Base-by-base conservation (phyloP, 345 rosid genomes). In the Euclidium syriacum region DNA sequence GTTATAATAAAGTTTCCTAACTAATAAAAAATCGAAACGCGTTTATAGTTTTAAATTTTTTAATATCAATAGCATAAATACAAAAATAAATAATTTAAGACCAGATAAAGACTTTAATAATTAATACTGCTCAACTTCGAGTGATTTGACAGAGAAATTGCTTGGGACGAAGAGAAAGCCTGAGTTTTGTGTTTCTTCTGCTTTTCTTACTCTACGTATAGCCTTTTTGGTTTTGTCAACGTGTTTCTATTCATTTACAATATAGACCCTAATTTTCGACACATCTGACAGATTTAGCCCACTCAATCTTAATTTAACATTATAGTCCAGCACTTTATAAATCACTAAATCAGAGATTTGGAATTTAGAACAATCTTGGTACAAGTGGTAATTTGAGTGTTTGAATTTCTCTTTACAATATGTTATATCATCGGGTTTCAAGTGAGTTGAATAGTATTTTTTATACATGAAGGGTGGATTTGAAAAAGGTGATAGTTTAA, bases 141-240 rank as follows among this genome's bases (percentile, higher is more conserved):
- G 43, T 38, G 24, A 38, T 40, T n/a, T 55, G 60, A 63, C 46
- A 70, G 69, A 42, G 20, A 54, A 46, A 44, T 18, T 36, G 39
- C 65, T 39, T 64, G 24, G 75, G 65, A 39, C n/a, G 52, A 71
- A 56, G 64, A 64, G 70, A 63, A 63, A 71, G 70, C 52, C 70
- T 63, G 70, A 58, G 20, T 14, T 3, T 64, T 47, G 59, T 71
- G 70, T 71, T n/a, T 71, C 39, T 64, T 48, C 63, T 48, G 53
- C 20, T 70, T 62, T 30, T 46, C 42, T 53, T 33, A 52, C 73
- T 62, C 68, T 53, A 61, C 68, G n/a, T 4, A 5, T n/a, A 53
- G 63, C 51, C 63, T 52, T 62, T 63, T 44, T 49, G 12, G 25
- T 49, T 63, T 54, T 64, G 75, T 71, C 75, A 71, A 71, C 75